A percentile compares a stretch with the other conserved stretches of the same genome.
phyloP scores from a whole-genome alignment of 2,329 filamentous ascomycete genomes.

The Coniochaeta ligniaria region DNA sequence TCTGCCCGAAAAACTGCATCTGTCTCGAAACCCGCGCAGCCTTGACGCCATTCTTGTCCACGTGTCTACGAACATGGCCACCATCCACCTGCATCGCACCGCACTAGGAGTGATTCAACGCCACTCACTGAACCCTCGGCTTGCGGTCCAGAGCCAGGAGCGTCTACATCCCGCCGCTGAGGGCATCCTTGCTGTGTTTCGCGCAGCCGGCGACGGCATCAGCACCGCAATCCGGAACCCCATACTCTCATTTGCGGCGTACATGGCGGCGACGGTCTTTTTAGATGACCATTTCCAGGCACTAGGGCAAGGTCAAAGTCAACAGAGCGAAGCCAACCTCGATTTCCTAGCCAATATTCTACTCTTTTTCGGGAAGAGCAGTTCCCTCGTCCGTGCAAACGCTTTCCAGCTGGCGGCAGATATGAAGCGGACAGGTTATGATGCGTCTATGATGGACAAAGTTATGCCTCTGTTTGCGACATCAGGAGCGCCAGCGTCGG shows the following conservation, averaged over 20 bases:
- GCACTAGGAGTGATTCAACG: constrained; percentile 42
- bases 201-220: not conserved
- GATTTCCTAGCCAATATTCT: not conserved
- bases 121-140: not conserved
- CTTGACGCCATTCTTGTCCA: constrained; percentile 60
- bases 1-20: constrained; percentile 50
- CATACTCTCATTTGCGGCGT: not conserved
- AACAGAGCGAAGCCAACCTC: not conserved
- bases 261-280: not conserved
- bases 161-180: not conserved
- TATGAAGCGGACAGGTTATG: not conserved
- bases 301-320: not conserved
- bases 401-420: not conserved
- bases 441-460: not conserved
- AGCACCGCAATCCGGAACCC: not conserved
- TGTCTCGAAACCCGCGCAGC: constrained; percentile 50
- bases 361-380: not conserved
- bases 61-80: constrained; percentile 61
- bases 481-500: not conserved
- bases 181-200: not conserved
- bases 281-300: not conserved
- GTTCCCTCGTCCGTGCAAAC: not conserved
- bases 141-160: not conserved
- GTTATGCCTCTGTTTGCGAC: not conserved
- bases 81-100: constrained; percentile 63